A percentile compares a stretch with the other conserved stretches of the same genome.
Conservation (phyloP, 805 yeast species). For the Yarrowia sp. region DNA sequence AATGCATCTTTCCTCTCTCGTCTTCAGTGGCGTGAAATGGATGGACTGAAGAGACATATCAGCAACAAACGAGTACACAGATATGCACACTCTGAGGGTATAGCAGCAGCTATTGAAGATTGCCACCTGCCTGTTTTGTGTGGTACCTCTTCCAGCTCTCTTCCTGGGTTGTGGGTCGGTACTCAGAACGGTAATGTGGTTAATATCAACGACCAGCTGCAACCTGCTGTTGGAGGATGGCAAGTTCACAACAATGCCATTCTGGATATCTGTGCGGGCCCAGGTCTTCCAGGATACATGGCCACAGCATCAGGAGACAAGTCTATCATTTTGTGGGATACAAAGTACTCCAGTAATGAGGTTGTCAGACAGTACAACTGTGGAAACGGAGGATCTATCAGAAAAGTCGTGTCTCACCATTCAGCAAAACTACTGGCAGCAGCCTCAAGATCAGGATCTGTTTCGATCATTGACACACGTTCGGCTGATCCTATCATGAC, state of each 20-base stretch:
- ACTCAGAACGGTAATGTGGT: not conserved
- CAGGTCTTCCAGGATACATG: not conserved
- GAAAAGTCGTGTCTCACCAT: not conserved
- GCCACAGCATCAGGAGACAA: slow-evolving; percentile 23
- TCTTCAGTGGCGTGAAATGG: slow-evolving; percentile 18
- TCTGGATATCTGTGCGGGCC: not conserved
- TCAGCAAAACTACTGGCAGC: slow-evolving; percentile 4
- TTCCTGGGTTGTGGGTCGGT: not conserved
- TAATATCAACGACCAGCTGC: not conserved
- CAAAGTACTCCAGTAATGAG: not conserved
- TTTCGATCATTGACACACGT: not conserved
- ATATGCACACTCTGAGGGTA: not conserved
- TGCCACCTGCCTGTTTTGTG: not conserved
- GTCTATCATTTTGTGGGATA: slow-evolving; percentile 5
- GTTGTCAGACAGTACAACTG: not conserved
- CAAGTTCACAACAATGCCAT: slow-evolving; percentile 5
- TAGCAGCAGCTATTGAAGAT: not conserved
- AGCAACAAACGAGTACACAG: too few relatives aligned
- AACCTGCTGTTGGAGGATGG: not conserved
- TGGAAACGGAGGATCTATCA: not conserved
- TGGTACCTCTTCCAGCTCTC: not conserved
- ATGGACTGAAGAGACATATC: not conserved
- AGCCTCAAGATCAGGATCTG: not conserved
- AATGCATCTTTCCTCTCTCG: not conserved
- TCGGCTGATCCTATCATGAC: not conserved